Evolutionary conservation across 1,139 yeast species (phyloP).

Genomic region (Kluyveromyces marxianus): DNA sequence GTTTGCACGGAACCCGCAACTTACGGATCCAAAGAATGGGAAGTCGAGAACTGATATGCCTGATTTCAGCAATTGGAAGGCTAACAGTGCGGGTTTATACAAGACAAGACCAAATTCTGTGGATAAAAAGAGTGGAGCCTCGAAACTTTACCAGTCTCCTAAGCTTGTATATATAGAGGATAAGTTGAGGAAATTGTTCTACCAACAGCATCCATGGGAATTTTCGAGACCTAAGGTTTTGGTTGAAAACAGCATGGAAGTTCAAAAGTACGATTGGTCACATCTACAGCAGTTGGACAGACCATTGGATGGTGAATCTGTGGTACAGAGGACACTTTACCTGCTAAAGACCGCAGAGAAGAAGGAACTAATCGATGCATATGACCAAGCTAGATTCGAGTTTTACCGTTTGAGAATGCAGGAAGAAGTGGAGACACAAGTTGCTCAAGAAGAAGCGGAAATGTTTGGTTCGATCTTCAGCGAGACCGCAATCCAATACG

Average conservation of each 20-base stretch:
- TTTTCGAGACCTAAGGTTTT: slow-evolving; percentile 84
- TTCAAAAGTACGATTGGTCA: slow-evolving; percentile 61
- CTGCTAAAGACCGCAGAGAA: slow-evolving; percentile 40
- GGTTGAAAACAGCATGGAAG: slow-evolving; percentile 60
- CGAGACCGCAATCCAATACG: slow-evolving; percentile 54
- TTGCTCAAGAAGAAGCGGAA: slow-evolving; percentile 73
- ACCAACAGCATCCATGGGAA: slow-evolving; percentile 97
- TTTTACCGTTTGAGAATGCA: slow-evolving; percentile 80
- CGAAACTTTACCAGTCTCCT: slow-evolving; percentile 47
- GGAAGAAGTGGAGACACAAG: slow-evolving; percentile 68
- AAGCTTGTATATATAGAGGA: slow-evolving; percentile 73
- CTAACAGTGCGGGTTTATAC: slow-evolving; percentile 28
- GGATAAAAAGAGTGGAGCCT: slow-evolving; percentile 30
- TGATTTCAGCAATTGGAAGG: slow-evolving; percentile 12
- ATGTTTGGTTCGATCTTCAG: slow-evolving; percentile 80
- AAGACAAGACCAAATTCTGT: slow-evolving; percentile 42
- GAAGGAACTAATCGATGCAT: slow-evolving; percentile 53
- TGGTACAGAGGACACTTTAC: slow-evolving; percentile 84
- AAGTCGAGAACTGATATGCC: slow-evolving; percentile 13
- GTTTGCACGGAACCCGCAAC: slow-evolving; percentile 42
- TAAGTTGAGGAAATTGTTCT: slow-evolving; percentile 70
- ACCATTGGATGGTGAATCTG: slow-evolving; percentile 86
- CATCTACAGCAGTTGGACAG: slow-evolving; percentile 62
- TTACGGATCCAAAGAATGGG: slow-evolving; percentile 31
- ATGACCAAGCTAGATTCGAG: slow-evolving; percentile 80